Evolutionary conservation across 2,329 filamentous ascomycete genomes (phyloP), one percentile per base, ranked within the genome.

Genomic region (Aspergillus fumigatus): DNA sequence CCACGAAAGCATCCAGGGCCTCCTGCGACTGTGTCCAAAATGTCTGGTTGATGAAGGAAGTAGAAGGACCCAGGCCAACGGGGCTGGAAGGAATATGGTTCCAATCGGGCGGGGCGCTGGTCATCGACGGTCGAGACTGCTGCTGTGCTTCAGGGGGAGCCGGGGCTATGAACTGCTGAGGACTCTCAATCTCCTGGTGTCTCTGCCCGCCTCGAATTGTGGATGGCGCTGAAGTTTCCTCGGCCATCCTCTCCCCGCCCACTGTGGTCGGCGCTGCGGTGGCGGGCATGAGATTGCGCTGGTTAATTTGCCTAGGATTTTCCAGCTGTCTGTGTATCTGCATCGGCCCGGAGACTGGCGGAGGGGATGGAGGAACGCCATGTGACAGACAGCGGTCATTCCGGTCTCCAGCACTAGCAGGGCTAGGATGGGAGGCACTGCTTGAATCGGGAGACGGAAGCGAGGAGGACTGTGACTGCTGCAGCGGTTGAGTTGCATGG

Each of bases 341-440:
- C 82, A 67, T 84, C 88, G 10, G 83, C 80, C 11, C 19, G 7
- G 29, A 17, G 11, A 45, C 45, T 35, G 43, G 43, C 5, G 52
- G 84, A 80, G 32, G 86, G 85, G 14, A 87, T 87, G 6, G 84
- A 83, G 61, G 51, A 88, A 77, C 21, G 82, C 49, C 43, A 53
- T 23, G 45, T 29, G 27, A 52, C 43, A 48, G 49, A 41, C 32
- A 38, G n/a, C 43, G 52, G 26, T 29, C 50, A 59, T 59, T 59
- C 21, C 57, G 54, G 51, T 63, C 62, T 41, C 58, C 56, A 45
- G 61, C 54, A 48, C 49, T 58, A 43, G 59, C 51, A 5, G 70
- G 69, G 55, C 67, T 72, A 19, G 63, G 54, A 52, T 65, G 60
- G 38, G 66, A 67, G 27, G 57, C 60, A 55, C 64, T 63, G 51